Evolutionary conservation across 352 stramenopile species (phyloP).

Genomic region (Phytophthora niederhauseri): DNA sequence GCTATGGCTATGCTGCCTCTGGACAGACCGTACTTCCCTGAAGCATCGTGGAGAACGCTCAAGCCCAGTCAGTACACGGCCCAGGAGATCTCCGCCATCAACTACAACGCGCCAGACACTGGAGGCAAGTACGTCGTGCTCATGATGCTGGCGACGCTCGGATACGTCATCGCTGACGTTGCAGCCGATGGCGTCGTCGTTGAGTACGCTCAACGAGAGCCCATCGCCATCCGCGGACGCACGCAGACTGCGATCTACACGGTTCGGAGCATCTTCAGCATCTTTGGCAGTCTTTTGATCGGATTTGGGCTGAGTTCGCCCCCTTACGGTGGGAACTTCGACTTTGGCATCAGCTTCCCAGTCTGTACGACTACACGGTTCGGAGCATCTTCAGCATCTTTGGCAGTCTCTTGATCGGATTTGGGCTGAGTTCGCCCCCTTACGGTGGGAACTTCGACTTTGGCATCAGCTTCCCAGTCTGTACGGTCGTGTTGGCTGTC

Average conservation of each 20-base stretch:
- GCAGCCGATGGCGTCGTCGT: conserved; percentile 52
- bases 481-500: conserved; percentile 31
- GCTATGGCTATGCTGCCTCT: conserved; percentile 45
- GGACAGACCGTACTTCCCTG: conserved; percentile 57
- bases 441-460: conserved; percentile 52
- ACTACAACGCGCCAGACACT: conserved; percentile 36
- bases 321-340: conserved; percentile 43
- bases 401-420: conserved; percentile 36
- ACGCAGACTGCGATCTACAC: conserved; percentile 52
- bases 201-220: conserved; percentile 52
- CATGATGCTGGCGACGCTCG: conserved; percentile 58
- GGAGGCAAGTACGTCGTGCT: conserved; percentile 58
- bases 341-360: conserved; percentile 41
- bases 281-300: conserved; percentile 39
- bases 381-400: conserved; percentile 44
- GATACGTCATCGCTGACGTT: conserved; percentile 60
- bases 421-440: conserved; percentile 39
- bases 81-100: conserved; percentile 34
- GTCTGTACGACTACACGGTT: conserved; percentile 36
- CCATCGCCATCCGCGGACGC: conserved; percentile 36
- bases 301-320: conserved; percentile 43
- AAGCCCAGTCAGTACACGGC: conserved; percentile 35
- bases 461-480: conserved; percentile 36
- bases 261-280: conserved; percentile 40
- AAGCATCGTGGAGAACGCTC: conserved; percentile 29